Conservation (phyloP, 2,329 filamentous ascomycete species). For the Pestalotiopsis sp. region DNA sequence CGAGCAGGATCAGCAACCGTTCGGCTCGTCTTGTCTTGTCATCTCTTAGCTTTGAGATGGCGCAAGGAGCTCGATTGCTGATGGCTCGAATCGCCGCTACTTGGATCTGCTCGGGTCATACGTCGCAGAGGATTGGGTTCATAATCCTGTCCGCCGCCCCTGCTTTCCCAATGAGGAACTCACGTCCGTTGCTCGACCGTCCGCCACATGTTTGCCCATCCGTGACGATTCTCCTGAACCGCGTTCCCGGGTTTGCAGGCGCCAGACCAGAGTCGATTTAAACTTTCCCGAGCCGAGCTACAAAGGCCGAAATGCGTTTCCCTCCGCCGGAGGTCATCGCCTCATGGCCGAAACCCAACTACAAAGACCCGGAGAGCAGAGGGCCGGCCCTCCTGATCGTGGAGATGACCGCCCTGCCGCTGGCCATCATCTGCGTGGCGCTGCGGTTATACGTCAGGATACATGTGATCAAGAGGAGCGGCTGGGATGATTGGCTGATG, state of each 20-base stretch:
- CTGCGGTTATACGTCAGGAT: slow-evolving; percentile 39
- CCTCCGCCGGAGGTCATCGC: slow-evolving; percentile 35
- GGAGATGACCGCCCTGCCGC: slow-evolving; percentile 32
- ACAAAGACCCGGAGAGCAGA: slow-evolving; percentile 35
- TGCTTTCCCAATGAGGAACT: too few relatives aligned
- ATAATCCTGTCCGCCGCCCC: too few relatives aligned
- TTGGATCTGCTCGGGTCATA: too few relatives aligned
- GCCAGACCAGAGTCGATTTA: too few relatives aligned
- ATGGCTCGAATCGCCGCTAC: background rate
- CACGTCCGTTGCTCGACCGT: too few relatives aligned
- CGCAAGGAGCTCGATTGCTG: background rate
- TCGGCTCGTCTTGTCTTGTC: background rate
- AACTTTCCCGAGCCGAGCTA: background rate
- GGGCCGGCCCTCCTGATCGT: slow-evolving; percentile 38
- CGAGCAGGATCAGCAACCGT: background rate
- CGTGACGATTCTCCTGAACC: too few relatives aligned
- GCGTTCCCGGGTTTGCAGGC: too few relatives aligned
- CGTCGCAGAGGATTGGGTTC: too few relatives aligned
- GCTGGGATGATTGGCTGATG: slow-evolving; percentile 44
- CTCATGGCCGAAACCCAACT: slow-evolving; percentile 39
- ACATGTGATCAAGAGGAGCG: slow-evolving; percentile 31
- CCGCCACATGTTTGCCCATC: too few relatives aligned
- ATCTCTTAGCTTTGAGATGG: background rate
- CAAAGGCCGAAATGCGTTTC: slow-evolving; percentile 29
- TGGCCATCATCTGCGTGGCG: slow-evolving; percentile 34